Percentiles rank a stretch among this genome's conserved stretches.
Conservation (phyloP, 2,329 filamentous ascomycete genomes). For the Dactylella cylindrospora region DNA sequence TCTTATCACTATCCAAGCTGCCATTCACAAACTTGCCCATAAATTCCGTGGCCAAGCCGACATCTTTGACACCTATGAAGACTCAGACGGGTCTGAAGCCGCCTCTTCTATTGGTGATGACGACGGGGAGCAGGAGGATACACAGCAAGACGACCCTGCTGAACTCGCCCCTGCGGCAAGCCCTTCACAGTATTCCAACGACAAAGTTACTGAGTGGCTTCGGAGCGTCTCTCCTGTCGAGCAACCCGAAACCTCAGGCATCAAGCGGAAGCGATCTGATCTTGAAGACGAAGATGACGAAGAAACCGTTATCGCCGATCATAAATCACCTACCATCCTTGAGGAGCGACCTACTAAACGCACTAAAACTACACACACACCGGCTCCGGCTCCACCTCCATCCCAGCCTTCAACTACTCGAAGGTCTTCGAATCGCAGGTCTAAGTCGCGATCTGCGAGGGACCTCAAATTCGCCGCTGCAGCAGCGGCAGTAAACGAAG, state of each 20-base stretch:
- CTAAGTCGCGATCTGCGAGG: neutral
- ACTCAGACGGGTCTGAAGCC: conserved; percentile 26
- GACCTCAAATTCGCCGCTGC: neutral
- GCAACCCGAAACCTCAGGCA: conserved; percentile 6
- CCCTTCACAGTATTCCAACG: too few species aligned
- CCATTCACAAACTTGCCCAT: conserved; percentile 37
- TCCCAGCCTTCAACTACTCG: neutral
- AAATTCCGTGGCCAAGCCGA: conserved; percentile 34
- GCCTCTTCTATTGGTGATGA: conserved; percentile 14
- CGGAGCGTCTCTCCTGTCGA: conserved; percentile 25
- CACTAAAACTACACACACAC: conserved; percentile 17
- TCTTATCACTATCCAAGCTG: conserved; percentile 33
- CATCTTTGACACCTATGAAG: conserved; percentile 23
- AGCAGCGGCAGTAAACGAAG: conserved; percentile 2
- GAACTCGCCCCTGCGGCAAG: too few species aligned
- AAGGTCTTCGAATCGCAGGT: too few species aligned
- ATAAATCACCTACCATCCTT: neutral
- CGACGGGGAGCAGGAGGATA: conserved; percentile 5
- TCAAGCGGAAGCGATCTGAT: conserved; percentile 22
- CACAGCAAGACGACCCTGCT: conserved; percentile 1
- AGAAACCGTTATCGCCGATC: too few species aligned
- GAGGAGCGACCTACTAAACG: conserved; percentile 16
- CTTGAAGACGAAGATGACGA: conserved; percentile 13
- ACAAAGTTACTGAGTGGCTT: conserved; percentile 27
- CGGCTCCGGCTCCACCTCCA: conserved; percentile 5